These are phyloP conservation scores for Lachancea cidri DNA, from an alignment of 805 yeast species.

Conservation along the genomic window DNA sequence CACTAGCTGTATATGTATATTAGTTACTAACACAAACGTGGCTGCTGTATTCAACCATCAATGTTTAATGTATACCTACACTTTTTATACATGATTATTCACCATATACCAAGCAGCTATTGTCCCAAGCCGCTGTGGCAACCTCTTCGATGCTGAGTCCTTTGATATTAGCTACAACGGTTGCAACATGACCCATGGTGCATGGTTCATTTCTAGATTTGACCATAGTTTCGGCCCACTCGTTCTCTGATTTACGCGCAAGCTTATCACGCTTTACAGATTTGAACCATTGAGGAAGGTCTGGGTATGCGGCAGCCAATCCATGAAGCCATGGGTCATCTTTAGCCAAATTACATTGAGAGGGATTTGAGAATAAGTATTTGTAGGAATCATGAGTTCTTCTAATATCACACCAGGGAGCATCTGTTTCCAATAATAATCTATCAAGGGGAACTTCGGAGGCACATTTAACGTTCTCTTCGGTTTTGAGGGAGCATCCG, in stretches of 20 bases:
- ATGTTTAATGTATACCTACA: conserved; percentile 5
- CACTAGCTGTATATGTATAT: neutral
- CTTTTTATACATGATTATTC: conserved; percentile 5
- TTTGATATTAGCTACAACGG: conserved; percentile 51
- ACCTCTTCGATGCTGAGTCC: conserved; percentile 39
- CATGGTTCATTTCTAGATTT: conserved; percentile 93
- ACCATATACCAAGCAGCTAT: conserved; percentile 42
- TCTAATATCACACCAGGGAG: conserved; percentile 97
- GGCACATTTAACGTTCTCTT: conserved; percentile 66
- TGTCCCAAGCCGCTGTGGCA: conserved; percentile 46
- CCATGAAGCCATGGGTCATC: conserved; percentile 54
- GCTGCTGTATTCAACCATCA: neutral
- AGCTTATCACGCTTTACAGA: conserved; percentile 33
- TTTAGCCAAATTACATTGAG: conserved; percentile 46
- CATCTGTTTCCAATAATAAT: conserved; percentile 86
- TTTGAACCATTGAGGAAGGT: conserved; percentile 24
- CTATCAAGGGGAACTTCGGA: conserved; percentile 60
- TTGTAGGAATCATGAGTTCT: conserved; percentile 73
- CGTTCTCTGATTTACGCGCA: conserved; percentile 21
- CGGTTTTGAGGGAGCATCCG: conserved; percentile 85
- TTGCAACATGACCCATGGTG: conserved; percentile 73
- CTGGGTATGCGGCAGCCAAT: conserved; percentile 56
- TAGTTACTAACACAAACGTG: neutral
- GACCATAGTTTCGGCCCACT: conserved; percentile 41
- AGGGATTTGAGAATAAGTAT: conserved; percentile 47